phyloP scores from a whole-genome alignment of 2,329 filamentous ascomycete species.

The Dendryphion nanum region DNA sequence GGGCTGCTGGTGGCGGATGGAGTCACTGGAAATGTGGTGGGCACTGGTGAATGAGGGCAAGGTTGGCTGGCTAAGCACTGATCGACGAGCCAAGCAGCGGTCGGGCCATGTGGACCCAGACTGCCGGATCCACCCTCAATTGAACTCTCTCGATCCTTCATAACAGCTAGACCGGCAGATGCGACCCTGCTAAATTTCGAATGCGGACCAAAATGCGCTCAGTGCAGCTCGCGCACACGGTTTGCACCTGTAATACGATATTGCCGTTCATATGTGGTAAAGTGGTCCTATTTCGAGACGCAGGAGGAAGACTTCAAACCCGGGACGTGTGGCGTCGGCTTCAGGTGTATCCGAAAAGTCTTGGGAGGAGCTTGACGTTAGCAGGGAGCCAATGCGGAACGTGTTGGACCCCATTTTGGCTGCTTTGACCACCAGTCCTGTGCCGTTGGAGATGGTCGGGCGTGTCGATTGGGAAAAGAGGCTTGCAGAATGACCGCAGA shows the following conservation, averaged over 20 bases:
- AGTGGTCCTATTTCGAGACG: slow-evolving; percentile 9
- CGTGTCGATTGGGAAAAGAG: slow-evolving; percentile 2
- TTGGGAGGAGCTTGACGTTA: slow-evolving; percentile 34
- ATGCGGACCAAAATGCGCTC: no score
- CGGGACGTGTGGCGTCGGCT: slow-evolving; percentile 32
- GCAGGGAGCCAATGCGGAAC: slow-evolving; percentile 18
- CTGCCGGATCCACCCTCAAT: no score
- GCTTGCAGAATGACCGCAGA: no score
- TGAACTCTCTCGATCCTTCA: no score
- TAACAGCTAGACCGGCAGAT: no score
- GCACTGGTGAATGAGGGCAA: neutral
- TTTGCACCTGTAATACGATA: no score
- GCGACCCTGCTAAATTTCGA: no score
- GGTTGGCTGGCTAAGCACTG: neutral
- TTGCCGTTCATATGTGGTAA: no score
- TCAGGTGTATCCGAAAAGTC: slow-evolving; percentile 32
- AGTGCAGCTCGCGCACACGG: no score
- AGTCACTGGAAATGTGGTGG: no score
- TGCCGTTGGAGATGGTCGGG: neutral
- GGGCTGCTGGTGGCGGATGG: no score
- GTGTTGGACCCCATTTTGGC: neutral
- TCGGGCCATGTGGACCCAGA: neutral
- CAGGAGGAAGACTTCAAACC: slow-evolving; percentile 21
- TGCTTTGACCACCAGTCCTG: slow-evolving; percentile 1
- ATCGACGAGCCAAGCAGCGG: neutral